phyloP scores from a whole-genome alignment of 176 grass and related monocot genomes.

The Oryza longistaminata region DNA sequence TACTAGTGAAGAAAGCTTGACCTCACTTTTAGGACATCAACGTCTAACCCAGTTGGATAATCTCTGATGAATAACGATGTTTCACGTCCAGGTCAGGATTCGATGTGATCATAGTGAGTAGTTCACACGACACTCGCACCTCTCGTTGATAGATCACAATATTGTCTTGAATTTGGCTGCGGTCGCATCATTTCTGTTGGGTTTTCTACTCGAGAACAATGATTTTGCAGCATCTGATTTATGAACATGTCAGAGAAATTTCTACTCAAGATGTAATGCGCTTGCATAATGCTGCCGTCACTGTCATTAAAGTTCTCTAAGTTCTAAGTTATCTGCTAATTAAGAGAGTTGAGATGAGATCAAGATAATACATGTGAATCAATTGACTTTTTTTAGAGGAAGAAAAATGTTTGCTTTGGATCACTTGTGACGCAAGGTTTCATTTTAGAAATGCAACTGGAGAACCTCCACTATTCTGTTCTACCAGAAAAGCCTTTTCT shows the following conservation, averaged over 20 bases:
- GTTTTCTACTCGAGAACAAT: background rate
- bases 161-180: constrained; percentile 3
- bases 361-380: constrained; percentile 20
- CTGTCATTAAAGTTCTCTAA: background rate
- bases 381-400: constrained; percentile 27
- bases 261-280: background rate
- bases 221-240: constrained; percentile 4
- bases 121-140: constrained; percentile 10
- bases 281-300: background rate
- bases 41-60: constrained; percentile 20
- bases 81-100: background rate
- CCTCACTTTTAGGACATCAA: constrained; percentile 33
- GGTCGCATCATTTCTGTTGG: background rate
- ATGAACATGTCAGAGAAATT: background rate
- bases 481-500: constrained; percentile 10
- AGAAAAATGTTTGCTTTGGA: constrained; percentile 30
- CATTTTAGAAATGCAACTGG: constrained; percentile 31
- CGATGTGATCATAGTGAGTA: constrained; percentile 32
- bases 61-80: constrained; percentile 27
- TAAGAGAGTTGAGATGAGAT: background rate
- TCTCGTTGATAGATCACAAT: constrained; percentile 3
- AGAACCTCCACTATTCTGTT: constrained; percentile 22
- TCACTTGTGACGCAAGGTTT: constrained; percentile 38
- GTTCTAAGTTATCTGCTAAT: background rate
- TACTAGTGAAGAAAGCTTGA: constrained; percentile 29